A percentile compares a stretch with the other conserved stretches of the same genome.
phyloP scores from a whole-genome alignment of 306 rosid genomes.

The Trifolium repens region DNA sequence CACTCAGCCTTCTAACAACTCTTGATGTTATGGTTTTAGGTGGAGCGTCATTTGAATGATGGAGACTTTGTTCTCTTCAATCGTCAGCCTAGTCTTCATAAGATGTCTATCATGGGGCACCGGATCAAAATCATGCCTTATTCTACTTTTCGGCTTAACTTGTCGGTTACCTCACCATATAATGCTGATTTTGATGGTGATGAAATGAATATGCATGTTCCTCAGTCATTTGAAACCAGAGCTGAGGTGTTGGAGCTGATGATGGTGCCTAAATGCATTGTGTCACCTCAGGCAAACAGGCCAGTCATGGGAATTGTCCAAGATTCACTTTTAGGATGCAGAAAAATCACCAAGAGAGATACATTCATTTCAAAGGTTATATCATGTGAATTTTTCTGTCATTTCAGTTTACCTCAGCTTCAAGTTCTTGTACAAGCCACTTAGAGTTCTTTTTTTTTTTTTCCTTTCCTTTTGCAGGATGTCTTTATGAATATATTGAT shows the following conservation, averaged over 20 bases:
- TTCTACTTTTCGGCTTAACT: slow-evolving; percentile 89
- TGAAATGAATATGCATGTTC: slow-evolving; percentile 99
- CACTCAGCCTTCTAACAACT: slow-evolving; percentile 23
- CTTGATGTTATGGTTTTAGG: slow-evolving; percentile 60
- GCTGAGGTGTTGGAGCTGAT: slow-evolving; percentile 99
- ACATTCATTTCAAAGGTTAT: slow-evolving; percentile 89
- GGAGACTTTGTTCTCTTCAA: slow-evolving; percentile 97
- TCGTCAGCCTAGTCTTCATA: slow-evolving; percentile 99
- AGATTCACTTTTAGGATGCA: slow-evolving; percentile 89
- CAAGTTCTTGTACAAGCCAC: slow-evolving; percentile 23
- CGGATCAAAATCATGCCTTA: slow-evolving; percentile 99
- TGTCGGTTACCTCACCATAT: slow-evolving; percentile 95
- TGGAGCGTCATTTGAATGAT: slow-evolving; percentile 98
- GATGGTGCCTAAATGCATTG: slow-evolving; percentile 99
- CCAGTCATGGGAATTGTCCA: slow-evolving; percentile 99
- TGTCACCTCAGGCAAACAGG: slow-evolving; percentile 93
- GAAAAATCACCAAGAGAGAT: slow-evolving; percentile 96
- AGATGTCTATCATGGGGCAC: slow-evolving; percentile 99
- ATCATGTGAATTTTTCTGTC: slow-evolving; percentile 23
- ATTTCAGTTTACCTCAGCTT: slow-evolving; percentile 7
- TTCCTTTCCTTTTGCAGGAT: slow-evolving; percentile 60
- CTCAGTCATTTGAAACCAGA: slow-evolving; percentile 98
- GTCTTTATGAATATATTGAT: slow-evolving; percentile 98
- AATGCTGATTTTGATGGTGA: slow-evolving; percentile 99
- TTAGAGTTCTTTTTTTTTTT: slow-evolving; percentile 39